phyloP scores from a whole-genome alignment of 768 basidiomycete species.

The Strobilomyces echinocephalus region DNA sequence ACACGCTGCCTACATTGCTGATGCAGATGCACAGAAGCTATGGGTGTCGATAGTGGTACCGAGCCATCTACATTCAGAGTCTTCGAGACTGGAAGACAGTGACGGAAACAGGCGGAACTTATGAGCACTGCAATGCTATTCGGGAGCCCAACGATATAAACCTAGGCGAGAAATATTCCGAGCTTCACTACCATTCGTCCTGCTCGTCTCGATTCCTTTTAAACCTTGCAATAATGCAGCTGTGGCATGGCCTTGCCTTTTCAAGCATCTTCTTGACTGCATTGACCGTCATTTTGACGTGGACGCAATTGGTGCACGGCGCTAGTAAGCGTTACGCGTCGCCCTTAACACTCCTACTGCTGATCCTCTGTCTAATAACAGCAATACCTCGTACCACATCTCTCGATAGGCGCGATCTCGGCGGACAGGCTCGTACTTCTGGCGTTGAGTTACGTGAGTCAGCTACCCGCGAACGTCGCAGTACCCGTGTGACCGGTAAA shows the following conservation, averaged over 20 bases:
- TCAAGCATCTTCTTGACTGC: background rate
- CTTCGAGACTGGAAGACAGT: background rate
- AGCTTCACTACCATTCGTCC: background rate
- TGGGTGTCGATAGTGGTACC: background rate
- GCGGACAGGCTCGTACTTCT: background rate
- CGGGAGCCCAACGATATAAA: conserved; percentile 4
- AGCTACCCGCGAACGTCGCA: background rate
- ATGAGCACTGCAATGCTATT: conserved; percentile 3
- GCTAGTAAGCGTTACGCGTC: conserved; percentile 5
- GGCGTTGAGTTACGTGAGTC: conserved; percentile 2
- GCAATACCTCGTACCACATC: conserved; percentile 1
- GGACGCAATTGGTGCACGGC: conserved; percentile 1
- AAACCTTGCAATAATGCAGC: conserved; percentile 1
- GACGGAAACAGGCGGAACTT: background rate
- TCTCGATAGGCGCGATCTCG: background rate
- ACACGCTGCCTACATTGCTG: background rate
- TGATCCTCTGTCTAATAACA: background rate
- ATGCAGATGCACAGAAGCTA: background rate
- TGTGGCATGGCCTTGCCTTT: background rate
- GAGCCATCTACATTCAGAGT: background rate
- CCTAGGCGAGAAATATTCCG: background rate
- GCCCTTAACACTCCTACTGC: background rate
- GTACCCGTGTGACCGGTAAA: background rate
- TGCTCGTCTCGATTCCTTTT: background rate
- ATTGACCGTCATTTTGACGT: conserved; percentile 4